Evolutionary conservation across 2,329 filamentous ascomycete species (phyloP), one percentile per base, ranked within the genome.

Genomic region (Paecilomyces niveus): DNA sequence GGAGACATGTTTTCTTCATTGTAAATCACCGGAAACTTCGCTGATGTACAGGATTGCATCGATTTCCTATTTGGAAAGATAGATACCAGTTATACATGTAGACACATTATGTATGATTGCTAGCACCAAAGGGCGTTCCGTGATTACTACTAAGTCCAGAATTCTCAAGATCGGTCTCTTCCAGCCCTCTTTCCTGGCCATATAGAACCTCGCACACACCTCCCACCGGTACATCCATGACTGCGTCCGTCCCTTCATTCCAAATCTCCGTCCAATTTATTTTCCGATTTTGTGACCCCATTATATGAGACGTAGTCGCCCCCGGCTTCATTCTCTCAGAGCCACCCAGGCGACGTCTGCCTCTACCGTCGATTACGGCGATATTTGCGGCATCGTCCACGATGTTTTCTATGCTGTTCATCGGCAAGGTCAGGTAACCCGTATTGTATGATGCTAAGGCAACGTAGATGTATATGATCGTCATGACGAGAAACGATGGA

Each of bases 191-290:
- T 13, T 77, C 76, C 57, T 84, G 83, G 0, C 91, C 92, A 74
- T 97, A 99, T 22, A 99, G 72, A 33, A 99, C 86, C 77, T 99
- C 92, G 70, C 93, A 97, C 1, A 97, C 93, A 0, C 93, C 94
- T 9, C 92, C 92, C 64, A 97, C 83, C 7, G 94, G 94, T 54
- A 99, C 88, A 76, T 99, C 94, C 89, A 99, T 89, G 7, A 97
- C 94, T 1, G 92, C 94, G 80, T 99, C 94, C 0, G 94, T 99
- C 18, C 94, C 92, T 66, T 90, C 87, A 68, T 86, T 92, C 94
- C 94, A 99, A 18, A 96, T 81, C 59, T 81, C 83, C 68, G 82
- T 86, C 93, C 94, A 97, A 69, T 91, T 83, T 63, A 83, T 74
- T 66, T 72, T 66, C 61, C 73, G 67, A 62, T 74, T 75, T 58